Conservation (phyloP, 148 eudicot species). For the Cornus controversa region DNA sequence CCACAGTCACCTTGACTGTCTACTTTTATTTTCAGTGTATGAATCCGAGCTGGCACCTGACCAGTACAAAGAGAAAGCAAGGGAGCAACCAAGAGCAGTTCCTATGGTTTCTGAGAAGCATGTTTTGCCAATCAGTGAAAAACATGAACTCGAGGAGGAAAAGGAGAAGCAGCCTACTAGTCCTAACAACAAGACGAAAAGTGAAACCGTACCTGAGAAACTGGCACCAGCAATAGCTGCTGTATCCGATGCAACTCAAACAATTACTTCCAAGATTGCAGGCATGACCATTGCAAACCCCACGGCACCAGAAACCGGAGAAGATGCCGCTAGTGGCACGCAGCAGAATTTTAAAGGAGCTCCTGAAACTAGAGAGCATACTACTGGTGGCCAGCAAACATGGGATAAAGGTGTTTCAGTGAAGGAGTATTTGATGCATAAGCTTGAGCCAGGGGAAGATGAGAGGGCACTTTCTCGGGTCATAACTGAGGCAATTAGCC, state of each 20-base stretch:
- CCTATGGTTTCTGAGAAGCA: constrained; percentile 39
- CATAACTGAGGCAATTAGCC: constrained; percentile 67
- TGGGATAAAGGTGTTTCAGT: constrained; percentile 70
- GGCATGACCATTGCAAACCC: constrained; percentile 30
- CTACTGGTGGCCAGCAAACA: constrained; percentile 17
- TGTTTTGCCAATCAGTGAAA: constrained; percentile 17
- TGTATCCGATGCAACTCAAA: constrained; percentile 42
- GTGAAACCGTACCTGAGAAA: constrained; percentile 36
- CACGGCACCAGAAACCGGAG: constrained; percentile 3
- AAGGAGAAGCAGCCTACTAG: constrained; percentile 11
- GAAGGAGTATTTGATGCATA: constrained; percentile 65
- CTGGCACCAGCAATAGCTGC: constrained; percentile 46
- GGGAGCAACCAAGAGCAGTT: constrained; percentile 42
- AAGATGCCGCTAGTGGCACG: background rate
- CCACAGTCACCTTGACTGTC: background rate
- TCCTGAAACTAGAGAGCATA: background rate
- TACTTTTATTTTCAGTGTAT: constrained; percentile 44
- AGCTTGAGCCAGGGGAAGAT: constrained; percentile 79
- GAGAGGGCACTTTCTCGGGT: constrained; percentile 71
- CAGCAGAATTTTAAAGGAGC: background rate
- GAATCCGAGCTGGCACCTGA: constrained; percentile 60
- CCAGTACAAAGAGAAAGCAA: constrained; percentile 30
- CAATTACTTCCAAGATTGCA: constrained; percentile 43
- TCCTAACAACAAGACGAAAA: constrained; percentile 17
- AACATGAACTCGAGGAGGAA: constrained; percentile 15